These are phyloP conservation scores for Lasiosphaeria hispida DNA, from an alignment of 495 filamentous ascomycete species.

Conservation along the genomic window DNA sequence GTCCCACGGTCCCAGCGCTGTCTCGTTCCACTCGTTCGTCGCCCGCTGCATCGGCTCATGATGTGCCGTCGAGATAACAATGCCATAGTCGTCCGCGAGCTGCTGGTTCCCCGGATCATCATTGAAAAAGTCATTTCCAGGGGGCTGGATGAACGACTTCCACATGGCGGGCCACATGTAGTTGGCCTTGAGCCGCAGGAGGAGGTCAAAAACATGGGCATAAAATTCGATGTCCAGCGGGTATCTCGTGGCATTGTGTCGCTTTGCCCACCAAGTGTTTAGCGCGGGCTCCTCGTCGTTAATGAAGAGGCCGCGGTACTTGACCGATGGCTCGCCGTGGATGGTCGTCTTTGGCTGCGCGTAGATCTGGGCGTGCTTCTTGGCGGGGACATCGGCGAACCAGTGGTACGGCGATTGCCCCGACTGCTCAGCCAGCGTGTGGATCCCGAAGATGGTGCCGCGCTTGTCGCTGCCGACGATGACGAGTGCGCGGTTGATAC, in stretches of 20 bases:
- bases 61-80: constrained; percentile 61
- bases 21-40: constrained; percentile 57
- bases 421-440: constrained; percentile 62
- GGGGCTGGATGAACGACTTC: constrained; percentile 40
- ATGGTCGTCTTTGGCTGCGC: constrained; percentile 45
- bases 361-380: constrained; percentile 49
- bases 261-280: constrained; percentile 26
- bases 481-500: constrained; percentile 50
- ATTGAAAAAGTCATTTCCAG: constrained; percentile 52
- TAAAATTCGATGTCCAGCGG: constrained; percentile 60
- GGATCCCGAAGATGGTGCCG: constrained; percentile 60
- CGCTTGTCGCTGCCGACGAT: constrained; percentile 61
- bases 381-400: constrained; percentile 59
- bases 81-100: constrained; percentile 60
- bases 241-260: constrained; percentile 20
- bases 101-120: constrained; percentile 58
- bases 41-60: constrained; percentile 63
- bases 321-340: constrained; percentile 56
- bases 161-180: constrained; percentile 67
- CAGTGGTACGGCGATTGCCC: constrained; percentile 53
- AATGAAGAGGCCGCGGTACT: constrained; percentile 66
- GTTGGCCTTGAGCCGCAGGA: constrained; percentile 60
- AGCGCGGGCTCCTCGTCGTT: constrained; percentile 65
- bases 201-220: constrained; percentile 59
- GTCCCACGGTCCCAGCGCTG: constrained; percentile 50